A percentile compares a stretch with the other conserved stretches of the same genome.
These are phyloP conservation scores for Cryptococcus floricola DNA, from an alignment of 1,284 basidiomycete species.

Conservation along the genomic window DNA sequence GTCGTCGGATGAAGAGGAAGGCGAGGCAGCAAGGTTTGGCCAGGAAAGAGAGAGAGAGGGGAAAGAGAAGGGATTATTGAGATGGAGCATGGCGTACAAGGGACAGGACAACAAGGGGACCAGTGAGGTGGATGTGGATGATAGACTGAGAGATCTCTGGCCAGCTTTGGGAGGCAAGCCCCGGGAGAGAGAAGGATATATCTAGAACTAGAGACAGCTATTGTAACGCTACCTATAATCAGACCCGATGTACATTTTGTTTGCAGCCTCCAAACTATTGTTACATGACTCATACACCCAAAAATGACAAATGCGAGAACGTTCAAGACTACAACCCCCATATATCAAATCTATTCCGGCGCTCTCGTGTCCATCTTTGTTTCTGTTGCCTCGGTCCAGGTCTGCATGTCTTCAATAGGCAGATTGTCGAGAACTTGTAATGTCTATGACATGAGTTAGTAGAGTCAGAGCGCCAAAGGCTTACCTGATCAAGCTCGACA, in stretches of 20 bases:
- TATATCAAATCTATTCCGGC: conserved; percentile 2
- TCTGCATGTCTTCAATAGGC: conserved; percentile 40
- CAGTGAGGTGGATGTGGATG: conserved; percentile 6
- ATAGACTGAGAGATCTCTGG: conserved; percentile 18
- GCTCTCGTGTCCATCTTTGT: conserved; percentile 15
- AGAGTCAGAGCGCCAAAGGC: conserved; percentile 2
- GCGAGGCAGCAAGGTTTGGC: background rate
- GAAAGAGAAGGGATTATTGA: background rate
- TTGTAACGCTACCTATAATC: background rate
- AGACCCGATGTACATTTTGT: no score
- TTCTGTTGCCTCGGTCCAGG: conserved; percentile 38
- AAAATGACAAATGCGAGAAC: background rate
- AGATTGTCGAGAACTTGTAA: conserved; percentile 39
- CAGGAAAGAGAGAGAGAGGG: background rate
- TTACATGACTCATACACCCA: conserved; percentile 1
- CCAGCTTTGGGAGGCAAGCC: conserved; percentile 9
- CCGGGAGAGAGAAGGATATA: conserved; percentile 8
- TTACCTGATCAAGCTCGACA: conserved; percentile 42
- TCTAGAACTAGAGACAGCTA: background rate
- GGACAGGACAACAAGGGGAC: background rate
- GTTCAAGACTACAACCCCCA: background rate
- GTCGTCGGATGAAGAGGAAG: background rate
- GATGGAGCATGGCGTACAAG: background rate
- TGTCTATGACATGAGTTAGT: conserved; percentile 25
- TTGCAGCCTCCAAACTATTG: no score